Conservation (phyloP, 805 yeast genomes). For the Candida oleophila region DNA sequence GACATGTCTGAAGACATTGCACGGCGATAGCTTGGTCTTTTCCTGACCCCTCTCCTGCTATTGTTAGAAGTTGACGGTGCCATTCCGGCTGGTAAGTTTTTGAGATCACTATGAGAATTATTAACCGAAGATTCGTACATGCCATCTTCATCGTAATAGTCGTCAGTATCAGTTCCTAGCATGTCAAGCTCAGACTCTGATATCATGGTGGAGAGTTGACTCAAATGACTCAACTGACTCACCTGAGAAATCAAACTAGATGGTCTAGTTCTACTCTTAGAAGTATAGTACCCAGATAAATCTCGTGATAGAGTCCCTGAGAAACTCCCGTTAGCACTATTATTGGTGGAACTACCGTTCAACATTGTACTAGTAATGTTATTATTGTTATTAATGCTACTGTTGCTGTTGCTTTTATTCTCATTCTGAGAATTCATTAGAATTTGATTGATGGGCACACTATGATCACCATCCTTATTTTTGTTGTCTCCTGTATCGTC, state of each 20-base stretch:
- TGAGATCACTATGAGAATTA: constrained; percentile 27
- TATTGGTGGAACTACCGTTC: not conserved
- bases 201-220: constrained; percentile 42
- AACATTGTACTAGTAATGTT: not conserved
- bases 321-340: constrained; percentile 1
- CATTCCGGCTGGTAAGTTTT: constrained; percentile 12
- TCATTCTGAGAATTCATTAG: not conserved
- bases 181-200: constrained; percentile 43
- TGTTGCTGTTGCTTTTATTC: not conserved
- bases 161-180: constrained; percentile 35
- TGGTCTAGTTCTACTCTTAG: constrained; percentile 28
- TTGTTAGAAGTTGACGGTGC: constrained; percentile 14
- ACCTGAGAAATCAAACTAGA: constrained; percentile 40
- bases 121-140: constrained; percentile 39
- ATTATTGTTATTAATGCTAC: not conserved
- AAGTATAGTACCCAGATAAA: not conserved
- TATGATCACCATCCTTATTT: not conserved
- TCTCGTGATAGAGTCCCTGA: not conserved
- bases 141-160: constrained; percentile 35
- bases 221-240: constrained; percentile 38
- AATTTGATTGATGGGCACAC: not conserved
- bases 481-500: not conserved
- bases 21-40: constrained; percentile 33
- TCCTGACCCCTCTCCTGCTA: constrained; percentile 8
- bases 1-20: constrained; percentile 36